These are phyloP conservation scores for Epichloe bromicola DNA, from an alignment of 2,329 filamentous ascomycete species.

Conservation along the genomic window DNA sequence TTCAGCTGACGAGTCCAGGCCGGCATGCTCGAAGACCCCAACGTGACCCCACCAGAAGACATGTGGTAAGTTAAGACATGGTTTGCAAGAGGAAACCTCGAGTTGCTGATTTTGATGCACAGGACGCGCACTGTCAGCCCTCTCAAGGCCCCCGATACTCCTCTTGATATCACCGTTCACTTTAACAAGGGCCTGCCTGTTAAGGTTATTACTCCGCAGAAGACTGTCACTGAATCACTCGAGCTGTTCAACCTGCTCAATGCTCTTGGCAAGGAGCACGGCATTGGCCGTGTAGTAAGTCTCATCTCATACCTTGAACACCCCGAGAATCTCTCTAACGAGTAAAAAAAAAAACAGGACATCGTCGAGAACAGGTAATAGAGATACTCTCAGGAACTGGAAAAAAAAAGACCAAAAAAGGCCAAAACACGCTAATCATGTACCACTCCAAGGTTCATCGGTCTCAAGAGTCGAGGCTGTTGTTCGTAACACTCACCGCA, in stretches of 20 bases:
- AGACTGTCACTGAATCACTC: conserved; percentile 2
- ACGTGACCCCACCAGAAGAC: not conserved
- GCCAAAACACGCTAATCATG: not conserved
- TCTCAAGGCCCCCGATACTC: conserved; percentile 1
- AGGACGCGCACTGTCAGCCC: conserved; percentile 2
- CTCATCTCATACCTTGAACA: no score
- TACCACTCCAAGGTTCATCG: not conserved
- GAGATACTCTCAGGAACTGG: not conserved
- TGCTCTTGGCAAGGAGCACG: not conserved
- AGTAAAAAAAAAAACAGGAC: not conserved
- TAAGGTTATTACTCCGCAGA: not conserved
- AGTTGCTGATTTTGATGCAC: not conserved
- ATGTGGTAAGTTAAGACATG: not conserved
- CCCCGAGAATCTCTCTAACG: not conserved
- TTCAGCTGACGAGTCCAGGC: not conserved
- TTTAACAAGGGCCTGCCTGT: conserved; percentile 2
- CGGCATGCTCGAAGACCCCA: conserved; percentile 1
- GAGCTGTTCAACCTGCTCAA: not conserved
- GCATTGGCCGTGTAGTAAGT: conserved; percentile 1
- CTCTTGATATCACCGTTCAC: not conserved
- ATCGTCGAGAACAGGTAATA: conserved; percentile 1
- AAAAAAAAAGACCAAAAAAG: not conserved
- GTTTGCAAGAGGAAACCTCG: not conserved
- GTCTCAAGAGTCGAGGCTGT: conserved; percentile 1
- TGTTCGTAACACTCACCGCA: not conserved